Base-by-base conservation (phyloP, 2,329 filamentous ascomycete species). In the Colletotrichum limetticola region DNA sequence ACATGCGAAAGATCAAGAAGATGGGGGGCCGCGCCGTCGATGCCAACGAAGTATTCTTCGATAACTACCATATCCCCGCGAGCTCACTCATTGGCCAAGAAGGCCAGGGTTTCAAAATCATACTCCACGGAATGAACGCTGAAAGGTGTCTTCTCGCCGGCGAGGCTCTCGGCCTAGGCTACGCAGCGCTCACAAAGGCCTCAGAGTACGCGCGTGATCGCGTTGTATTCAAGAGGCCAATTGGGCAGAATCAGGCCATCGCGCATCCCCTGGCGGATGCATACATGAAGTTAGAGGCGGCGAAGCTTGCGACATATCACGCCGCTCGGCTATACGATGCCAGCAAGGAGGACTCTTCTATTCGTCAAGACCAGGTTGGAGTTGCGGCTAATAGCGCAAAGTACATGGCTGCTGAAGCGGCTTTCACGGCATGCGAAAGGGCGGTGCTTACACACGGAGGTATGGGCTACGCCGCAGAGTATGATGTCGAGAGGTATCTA, bases 31-130 rank as follows among this genome's bases (percentile, higher is more conserved):
- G 93, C 14, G 93, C 94, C 0, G 91, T 97, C 1, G 94, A 97
- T 77, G 93, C 94, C 0, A 97, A 97, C 76, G 93, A 97, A 79
- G 92, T 97, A 1, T 97, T 97, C 81, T 97, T 97, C 79, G 93
- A 97, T 80, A 89, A 92, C 76, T 97, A 95, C 80, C 80, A 82
- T 4, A 89, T 97, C 16, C 90, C 92, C 0, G 86, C 87, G 0
- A 85, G 90, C 53, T 86, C 90, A 0, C 83, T 96, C 0, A 90
- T 97, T 55, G 94, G 94, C 1, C 79, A 89, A 37, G 93, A 97
- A 80, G 91, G 91, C 5, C 87, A 93, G 70, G 94, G 95, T 0
- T 97, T 97, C 86, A 92, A 91, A 77, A 92, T 95, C 68, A 90
- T 95, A 65, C 87, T 95, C 28, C 92, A 94, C 77, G 93, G 93